A percentile compares a stretch with the other conserved stretches of the same genome.
Evolutionary conservation across 352 stramenopile species (phyloP).

Genomic region (Globisporangium viniferum): DNA sequence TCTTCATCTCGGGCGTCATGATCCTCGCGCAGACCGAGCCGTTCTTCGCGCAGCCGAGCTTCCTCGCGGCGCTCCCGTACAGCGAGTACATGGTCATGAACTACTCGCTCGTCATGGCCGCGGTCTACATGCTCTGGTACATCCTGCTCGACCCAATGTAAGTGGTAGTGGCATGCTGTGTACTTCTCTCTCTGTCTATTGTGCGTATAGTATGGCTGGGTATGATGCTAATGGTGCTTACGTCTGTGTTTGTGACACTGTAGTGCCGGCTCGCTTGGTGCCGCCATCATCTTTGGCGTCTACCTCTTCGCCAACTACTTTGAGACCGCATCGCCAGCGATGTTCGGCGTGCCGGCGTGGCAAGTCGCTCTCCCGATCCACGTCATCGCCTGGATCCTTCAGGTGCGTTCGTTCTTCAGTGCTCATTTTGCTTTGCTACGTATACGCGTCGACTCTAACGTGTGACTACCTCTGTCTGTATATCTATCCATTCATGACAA

Average conservation of each 20-base stretch:
- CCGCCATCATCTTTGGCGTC: constrained; percentile 29
- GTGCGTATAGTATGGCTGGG: not conserved
- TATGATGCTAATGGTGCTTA: not conserved
- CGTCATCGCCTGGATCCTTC: constrained; percentile 44
- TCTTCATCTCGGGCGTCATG: constrained; percentile 45
- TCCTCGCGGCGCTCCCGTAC: constrained; percentile 22
- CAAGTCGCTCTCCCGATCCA: constrained; percentile 35
- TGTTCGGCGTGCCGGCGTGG: constrained; percentile 32
- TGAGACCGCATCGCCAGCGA: constrained; percentile 13
- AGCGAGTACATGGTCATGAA: constrained; percentile 46
- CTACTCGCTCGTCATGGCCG: constrained; percentile 23
- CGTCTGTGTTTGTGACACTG: not conserved
- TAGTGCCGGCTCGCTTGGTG: constrained; percentile 32
- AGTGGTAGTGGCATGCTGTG: not conserved
- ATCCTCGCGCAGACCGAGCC: constrained; percentile 35
- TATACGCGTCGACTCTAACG: not conserved
- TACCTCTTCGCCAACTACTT: constrained; percentile 37
- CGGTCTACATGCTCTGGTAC: constrained; percentile 55
- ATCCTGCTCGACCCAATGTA: constrained; percentile 37
- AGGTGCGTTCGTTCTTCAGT: constrained; percentile 16
- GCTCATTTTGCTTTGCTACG: not conserved
- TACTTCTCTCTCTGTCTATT: not conserved
- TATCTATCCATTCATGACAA: too few relatives aligned
- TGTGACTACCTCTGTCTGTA: not conserved
- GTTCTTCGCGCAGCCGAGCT: constrained; percentile 19